A percentile compares a stretch with the other conserved stretches of the same genome.
These are phyloP conservation scores for Teratosphaeria destructans DNA, from an alignment of 2,329 filamentous ascomycete species.

Conservation along the genomic window DNA sequence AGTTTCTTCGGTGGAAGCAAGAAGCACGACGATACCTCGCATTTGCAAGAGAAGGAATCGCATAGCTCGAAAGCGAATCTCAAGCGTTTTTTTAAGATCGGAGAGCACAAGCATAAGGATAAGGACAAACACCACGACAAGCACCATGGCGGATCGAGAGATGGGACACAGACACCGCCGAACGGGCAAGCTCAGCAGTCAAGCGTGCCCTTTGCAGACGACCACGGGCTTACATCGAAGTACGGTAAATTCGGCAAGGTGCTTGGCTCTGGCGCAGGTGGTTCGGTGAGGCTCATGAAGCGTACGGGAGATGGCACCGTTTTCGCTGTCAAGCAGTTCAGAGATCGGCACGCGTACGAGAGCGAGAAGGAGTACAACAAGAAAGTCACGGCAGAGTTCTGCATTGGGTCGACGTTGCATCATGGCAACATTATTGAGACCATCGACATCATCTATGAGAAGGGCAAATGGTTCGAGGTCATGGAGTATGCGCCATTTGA, in stretches of 20 bases:
- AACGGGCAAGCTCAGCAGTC: constrained; percentile 21
- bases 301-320: constrained; percentile 83
- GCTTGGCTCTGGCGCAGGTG: constrained; percentile 84
- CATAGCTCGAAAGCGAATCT: constrained; percentile 71
- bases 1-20: constrained; percentile 46
- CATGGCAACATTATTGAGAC: constrained; percentile 99
- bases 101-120: constrained; percentile 52
- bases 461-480: constrained; percentile 90
- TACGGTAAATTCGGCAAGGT: constrained; percentile 95
- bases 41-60: constrained; percentile 28
- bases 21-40: constrained; percentile 39
- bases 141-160: constrained; percentile 31
- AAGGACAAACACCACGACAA: constrained; percentile 44
- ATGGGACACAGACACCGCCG: constrained; percentile 18
- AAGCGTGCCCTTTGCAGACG: constrained; percentile 78
- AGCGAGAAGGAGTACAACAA: constrained; percentile 93
- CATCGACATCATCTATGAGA: constrained; percentile 90
- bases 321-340: constrained; percentile 96
- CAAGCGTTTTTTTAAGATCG: constrained; percentile 90
- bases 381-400: constrained; percentile 96
- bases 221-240: constrained; percentile 79
- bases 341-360: constrained; percentile 84
- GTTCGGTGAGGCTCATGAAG: constrained; percentile 89
- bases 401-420: constrained; percentile 90
- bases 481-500: constrained; percentile 98